These are phyloP conservation scores for Cladosporium sp. DNA, from an alignment of 2,329 filamentous ascomycete species.

Conservation along the genomic window DNA sequence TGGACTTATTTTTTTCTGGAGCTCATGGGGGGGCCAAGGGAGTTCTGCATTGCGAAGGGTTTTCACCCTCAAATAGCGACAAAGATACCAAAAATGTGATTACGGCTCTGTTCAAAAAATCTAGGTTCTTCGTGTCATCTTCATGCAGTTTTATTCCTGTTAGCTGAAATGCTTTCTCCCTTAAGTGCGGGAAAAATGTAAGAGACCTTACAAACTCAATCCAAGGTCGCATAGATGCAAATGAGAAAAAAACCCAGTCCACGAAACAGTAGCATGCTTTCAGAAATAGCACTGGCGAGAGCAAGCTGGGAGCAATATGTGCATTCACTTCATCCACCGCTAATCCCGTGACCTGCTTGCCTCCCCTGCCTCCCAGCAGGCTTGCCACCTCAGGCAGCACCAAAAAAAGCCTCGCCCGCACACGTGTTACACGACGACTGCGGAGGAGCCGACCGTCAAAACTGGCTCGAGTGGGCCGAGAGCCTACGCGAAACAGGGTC, in stretches of 20 bases:
- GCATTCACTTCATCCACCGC: neutral
- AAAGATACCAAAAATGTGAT: constrained; percentile 20
- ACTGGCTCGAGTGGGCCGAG: neutral
- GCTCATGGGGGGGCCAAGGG: constrained; percentile 11
- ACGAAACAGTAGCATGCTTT: neutral
- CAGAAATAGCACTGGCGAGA: neutral
- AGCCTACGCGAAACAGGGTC: constrained; percentile 1
- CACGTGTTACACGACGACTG: constrained; percentile 6
- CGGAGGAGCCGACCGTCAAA: constrained; percentile 2
- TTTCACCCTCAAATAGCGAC: constrained; percentile 14
- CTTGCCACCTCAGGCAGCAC: neutral
- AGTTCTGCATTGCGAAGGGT: constrained; percentile 11
- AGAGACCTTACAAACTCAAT: no score
- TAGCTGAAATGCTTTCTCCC: no score
- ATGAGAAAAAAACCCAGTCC: neutral
- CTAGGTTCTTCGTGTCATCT: neutral
- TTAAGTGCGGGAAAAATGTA: no score
- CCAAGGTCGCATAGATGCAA: no score
- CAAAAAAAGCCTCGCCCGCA: neutral
- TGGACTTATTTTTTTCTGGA: constrained; percentile 14
- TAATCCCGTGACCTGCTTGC: constrained; percentile 1
- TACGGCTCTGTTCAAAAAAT: constrained; percentile 5
- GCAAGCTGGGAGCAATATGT: neutral
- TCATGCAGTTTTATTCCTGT: no score
- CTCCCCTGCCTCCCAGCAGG: neutral